phyloP scores from a whole-genome alignment of 23 red algal species.

The Gracilaria vermiculophylla region DNA sequence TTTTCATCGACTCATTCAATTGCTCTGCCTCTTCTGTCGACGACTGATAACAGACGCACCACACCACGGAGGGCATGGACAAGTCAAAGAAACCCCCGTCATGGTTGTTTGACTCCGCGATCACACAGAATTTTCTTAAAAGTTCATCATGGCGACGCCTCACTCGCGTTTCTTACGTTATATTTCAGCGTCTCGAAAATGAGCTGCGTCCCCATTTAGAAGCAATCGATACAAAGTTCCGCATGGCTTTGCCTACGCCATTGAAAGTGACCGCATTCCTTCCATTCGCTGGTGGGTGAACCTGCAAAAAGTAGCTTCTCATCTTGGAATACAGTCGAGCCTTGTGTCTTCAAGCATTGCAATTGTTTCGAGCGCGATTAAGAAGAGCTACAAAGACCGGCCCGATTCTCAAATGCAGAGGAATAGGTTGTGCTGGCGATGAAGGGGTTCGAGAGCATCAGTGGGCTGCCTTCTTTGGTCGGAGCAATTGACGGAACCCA shows the following conservation, averaged over 20 bases:
- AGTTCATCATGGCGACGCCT: too few relatives aligned
- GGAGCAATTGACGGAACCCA: too few relatives aligned
- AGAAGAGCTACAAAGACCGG: neutral
- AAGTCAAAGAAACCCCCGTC: too few relatives aligned
- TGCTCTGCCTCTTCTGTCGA: too few relatives aligned
- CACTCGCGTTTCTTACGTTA: too few relatives aligned
- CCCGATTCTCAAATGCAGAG: neutral
- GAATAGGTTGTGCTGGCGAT: neutral
- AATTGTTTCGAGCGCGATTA: neutral
- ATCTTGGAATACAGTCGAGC: neutral
- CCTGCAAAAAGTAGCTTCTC: neutral
- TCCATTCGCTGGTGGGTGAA: neutral
- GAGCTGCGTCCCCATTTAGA: neutral
- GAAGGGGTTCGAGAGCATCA: neutral
- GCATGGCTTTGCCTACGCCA: neutral
- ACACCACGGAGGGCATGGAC: too few relatives aligned
- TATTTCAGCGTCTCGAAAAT: too few relatives aligned
- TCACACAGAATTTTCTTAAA: too few relatives aligned
- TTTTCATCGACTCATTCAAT: too few relatives aligned
- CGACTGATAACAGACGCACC: too few relatives aligned
- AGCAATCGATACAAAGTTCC: neutral
- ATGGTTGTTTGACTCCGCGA: too few relatives aligned
- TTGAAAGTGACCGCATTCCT: neutral
- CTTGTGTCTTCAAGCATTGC: neutral
- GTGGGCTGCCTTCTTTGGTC: neutral